These are phyloP conservation scores for Flaveria floridana DNA, from an alignment of 140 eudicot species.

Conservation along the genomic window DNA sequence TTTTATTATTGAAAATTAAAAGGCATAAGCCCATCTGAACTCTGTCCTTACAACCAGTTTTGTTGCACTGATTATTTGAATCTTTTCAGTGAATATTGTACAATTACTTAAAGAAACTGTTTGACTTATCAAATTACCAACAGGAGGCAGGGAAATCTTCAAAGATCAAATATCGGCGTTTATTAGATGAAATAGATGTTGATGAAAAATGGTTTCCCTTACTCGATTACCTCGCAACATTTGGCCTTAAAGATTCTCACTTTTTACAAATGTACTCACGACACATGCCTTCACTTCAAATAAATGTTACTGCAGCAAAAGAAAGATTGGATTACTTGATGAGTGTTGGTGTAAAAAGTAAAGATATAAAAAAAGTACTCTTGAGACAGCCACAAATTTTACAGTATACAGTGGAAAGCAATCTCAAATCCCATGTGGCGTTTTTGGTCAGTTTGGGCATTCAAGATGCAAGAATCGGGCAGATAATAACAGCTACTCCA, in stretches of 20 bases:
- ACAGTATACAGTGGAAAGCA: slow-evolving; percentile 73
- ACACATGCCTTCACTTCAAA: slow-evolving; percentile 85
- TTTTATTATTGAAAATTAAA: background rate
- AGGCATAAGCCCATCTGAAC: background rate
- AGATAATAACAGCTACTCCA: slow-evolving; percentile 79
- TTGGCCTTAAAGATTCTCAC: slow-evolving; percentile 80
- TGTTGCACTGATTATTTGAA: background rate
- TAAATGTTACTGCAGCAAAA: slow-evolving; percentile 63
- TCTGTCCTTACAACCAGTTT: background rate
- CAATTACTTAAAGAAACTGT: background rate
- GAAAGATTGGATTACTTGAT: slow-evolving; percentile 79
- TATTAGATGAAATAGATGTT: slow-evolving; percentile 66
- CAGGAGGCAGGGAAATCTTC: slow-evolving; percentile 46
- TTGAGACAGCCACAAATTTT: slow-evolving; percentile 88
- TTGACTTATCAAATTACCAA: slow-evolving; percentile 25
- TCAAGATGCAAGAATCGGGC: slow-evolving; percentile 80
- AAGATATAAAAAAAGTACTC: slow-evolving; percentile 73
- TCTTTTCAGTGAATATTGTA: background rate
- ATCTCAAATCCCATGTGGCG: slow-evolving; percentile 82
- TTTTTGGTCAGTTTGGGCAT: slow-evolving; percentile 78
- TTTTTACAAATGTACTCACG: slow-evolving; percentile 81
- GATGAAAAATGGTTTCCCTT: slow-evolving; percentile 80
- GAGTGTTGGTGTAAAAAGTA: slow-evolving; percentile 75
- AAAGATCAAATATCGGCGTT: slow-evolving; percentile 47
- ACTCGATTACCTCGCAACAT: slow-evolving; percentile 79